Conservation (phyloP, 345 rosid species). For the Gossypium raimondii region DNA sequence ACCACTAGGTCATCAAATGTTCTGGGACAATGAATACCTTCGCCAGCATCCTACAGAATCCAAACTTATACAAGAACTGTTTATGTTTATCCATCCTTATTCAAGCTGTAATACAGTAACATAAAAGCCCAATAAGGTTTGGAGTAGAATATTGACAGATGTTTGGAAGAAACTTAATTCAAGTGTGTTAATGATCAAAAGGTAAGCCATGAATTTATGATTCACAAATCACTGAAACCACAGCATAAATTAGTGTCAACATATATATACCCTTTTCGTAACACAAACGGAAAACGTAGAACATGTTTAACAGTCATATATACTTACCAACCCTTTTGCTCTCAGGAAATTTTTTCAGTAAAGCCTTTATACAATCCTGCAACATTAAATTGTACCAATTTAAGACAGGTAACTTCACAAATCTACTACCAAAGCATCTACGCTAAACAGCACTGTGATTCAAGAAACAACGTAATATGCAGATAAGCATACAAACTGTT, state of each 20-base stretch:
- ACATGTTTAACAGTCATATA: conserved; percentile 1
- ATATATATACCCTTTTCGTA: background rate
- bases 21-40: background rate
- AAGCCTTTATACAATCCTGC: conserved; percentile 77
- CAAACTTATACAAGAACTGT: background rate
- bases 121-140: background rate
- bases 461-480: background rate
- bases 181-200: background rate
- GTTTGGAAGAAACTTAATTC: background rate
- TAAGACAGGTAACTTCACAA: conserved; percentile 2
- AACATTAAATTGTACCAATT: conserved; percentile 18
- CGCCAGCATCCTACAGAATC: background rate
- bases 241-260: background rate
- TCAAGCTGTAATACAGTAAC: background rate
- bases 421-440: background rate
- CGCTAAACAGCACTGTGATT: background rate
- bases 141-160: background rate
- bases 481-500: background rate
- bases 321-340: conserved; percentile 95
- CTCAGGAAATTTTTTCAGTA: conserved; percentile 74
- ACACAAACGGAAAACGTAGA: background rate
- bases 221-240: background rate
- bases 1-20: conserved; percentile 9
- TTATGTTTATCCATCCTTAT: background rate
- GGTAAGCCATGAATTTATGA: conserved; percentile 1